A percentile compares a stretch with the other conserved stretches of the same genome.
These are phyloP conservation scores for Aspergillus aculeatinus DNA, from an alignment of 2,329 filamentous ascomycete species.

Conservation along the genomic window DNA sequence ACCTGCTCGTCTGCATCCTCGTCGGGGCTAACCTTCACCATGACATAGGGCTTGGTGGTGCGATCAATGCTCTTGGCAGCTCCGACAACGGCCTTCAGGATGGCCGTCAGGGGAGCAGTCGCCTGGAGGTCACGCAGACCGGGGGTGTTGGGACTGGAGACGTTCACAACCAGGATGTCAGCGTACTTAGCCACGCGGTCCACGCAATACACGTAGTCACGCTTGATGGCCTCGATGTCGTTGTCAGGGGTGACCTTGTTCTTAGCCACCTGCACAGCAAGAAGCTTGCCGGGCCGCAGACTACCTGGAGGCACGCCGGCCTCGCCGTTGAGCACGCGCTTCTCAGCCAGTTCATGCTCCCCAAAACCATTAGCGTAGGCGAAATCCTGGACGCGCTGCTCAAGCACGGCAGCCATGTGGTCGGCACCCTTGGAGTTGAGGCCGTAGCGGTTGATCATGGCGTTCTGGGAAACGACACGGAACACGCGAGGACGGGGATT, in stretches of 20 bases:
- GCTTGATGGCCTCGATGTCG: slow-evolving; percentile 76
- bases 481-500: slow-evolving; percentile 89
- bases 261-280: slow-evolving; percentile 94
- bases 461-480: slow-evolving; percentile 76
- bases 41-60: slow-evolving; percentile 74
- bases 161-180: slow-evolving; percentile 96
- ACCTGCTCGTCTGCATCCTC: slow-evolving; percentile 85
- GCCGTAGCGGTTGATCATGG: slow-evolving; percentile 92
- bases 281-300: slow-evolving; percentile 69
- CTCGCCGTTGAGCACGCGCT: slow-evolving; percentile 72
- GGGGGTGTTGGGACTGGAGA: slow-evolving; percentile 94
- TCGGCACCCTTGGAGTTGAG: slow-evolving; percentile 91
- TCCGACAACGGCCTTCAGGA: slow-evolving; percentile 78
- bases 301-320: slow-evolving; percentile 79
- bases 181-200: slow-evolving; percentile 79
- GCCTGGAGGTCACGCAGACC: slow-evolving; percentile 85
- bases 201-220: slow-evolving; percentile 86
- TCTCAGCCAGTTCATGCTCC: slow-evolving; percentile 61
- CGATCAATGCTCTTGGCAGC: slow-evolving; percentile 70
- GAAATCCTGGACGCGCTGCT: slow-evolving; percentile 74
- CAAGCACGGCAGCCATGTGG: slow-evolving; percentile 74
- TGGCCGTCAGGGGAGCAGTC: slow-evolving; percentile 74
- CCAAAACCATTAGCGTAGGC: slow-evolving; percentile 70
- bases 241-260: slow-evolving; percentile 88
- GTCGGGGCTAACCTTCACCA: slow-evolving; percentile 98